Evolutionary conservation across 2,329 filamentous ascomycete species (phyloP).

Genomic region (Colletotrichum spaethianum): DNA sequence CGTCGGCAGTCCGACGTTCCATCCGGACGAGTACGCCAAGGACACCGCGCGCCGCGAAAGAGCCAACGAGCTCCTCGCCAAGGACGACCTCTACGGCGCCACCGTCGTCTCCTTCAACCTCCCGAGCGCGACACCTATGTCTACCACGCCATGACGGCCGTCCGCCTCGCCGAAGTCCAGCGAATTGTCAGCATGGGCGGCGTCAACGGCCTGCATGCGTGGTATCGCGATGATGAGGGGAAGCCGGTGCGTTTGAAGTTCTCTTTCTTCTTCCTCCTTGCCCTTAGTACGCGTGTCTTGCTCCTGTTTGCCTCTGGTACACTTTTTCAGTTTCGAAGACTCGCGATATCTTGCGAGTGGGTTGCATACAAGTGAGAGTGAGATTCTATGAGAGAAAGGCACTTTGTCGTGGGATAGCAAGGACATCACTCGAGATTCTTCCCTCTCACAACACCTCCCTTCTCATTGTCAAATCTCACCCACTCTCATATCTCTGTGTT

Average conservation of each 20-base stretch:
- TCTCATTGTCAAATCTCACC: no score
- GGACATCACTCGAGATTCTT: no score
- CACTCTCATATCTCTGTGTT: no score
- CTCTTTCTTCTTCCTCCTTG: not conserved
- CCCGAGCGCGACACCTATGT: conserved; percentile 60
- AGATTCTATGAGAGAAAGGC: no score
- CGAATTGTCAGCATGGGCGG: conserved; percentile 59
- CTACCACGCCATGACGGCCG: conserved; percentile 66
- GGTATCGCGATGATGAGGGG: conserved; percentile 60
- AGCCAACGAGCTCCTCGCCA: conserved; percentile 55
- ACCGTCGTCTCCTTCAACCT: conserved; percentile 61
- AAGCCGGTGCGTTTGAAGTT: conserved; percentile 48
- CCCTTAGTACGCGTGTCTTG: no score
- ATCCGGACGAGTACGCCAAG: conserved; percentile 56
- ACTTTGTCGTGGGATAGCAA: no score
- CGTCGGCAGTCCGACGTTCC: conserved; percentile 60
- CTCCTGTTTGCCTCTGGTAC: not conserved
- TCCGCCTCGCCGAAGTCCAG: conserved; percentile 65
- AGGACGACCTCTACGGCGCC: conserved; percentile 60
- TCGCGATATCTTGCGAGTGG: no score
- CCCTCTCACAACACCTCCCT: no score
- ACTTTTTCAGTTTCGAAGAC: no score
- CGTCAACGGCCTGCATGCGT: conserved; percentile 62
- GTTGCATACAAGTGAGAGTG: no score
- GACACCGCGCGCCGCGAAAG: conserved; percentile 56